phyloP scores from a whole-genome alignment of 257 asterid genomes.

The Avicennia marina region DNA sequence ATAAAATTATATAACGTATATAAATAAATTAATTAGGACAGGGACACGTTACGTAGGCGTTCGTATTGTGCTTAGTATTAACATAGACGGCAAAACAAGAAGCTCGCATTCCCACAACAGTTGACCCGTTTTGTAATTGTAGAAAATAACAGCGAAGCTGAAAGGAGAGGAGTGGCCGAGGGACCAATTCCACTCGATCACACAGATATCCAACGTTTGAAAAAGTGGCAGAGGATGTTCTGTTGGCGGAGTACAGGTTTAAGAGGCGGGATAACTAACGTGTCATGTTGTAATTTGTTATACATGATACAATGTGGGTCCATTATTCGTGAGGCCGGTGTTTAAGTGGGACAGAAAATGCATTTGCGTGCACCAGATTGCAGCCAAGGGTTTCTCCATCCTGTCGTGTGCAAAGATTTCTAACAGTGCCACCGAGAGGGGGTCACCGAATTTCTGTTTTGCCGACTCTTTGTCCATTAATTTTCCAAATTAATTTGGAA shows the following conservation, averaged over 20 bases:
- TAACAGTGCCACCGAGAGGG: too few species aligned
- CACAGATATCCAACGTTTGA: neutral
- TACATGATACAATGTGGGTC: neutral
- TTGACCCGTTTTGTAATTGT: too few species aligned
- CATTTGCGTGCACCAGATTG: neutral
- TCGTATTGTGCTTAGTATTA: too few species aligned
- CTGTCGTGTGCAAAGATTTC: neutral
- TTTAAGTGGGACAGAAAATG: conserved; percentile 1
- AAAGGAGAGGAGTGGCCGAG: conserved; percentile 5
- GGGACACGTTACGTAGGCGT: too few species aligned
- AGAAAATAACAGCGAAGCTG: conserved; percentile 10
- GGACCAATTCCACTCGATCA: conserved; percentile 10
- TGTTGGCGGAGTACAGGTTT: neutral
- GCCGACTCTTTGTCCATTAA: too few species aligned
- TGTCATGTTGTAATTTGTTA: conserved; percentile 3
- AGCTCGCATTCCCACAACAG: too few species aligned
- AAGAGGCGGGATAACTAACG: neutral
- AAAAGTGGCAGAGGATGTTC: neutral
- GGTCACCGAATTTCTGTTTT: too few species aligned
- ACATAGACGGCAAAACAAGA: too few species aligned
- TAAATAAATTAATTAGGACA: too few species aligned
- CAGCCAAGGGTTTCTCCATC: neutral
- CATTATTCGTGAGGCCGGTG: conserved; percentile 15
- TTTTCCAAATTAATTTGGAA: too few species aligned
- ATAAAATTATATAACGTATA: too few species aligned